Evolutionary conservation across 2,329 filamentous ascomycete genomes (phyloP).

Genomic region (Pseudocercospora fuligena): DNA sequence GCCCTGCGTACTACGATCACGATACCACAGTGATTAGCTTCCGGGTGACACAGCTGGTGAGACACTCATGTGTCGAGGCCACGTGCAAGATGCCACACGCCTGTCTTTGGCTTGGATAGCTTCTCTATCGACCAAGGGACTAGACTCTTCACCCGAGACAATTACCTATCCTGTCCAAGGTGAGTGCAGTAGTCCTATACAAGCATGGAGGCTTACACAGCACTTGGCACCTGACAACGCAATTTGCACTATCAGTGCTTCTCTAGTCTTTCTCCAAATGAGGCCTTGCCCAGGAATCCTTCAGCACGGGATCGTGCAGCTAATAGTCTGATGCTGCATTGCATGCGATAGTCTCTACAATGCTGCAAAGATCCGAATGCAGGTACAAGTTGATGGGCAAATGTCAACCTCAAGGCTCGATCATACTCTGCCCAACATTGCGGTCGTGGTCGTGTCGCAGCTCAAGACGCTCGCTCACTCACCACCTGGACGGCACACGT

Average conservation of each 20-base stretch:
- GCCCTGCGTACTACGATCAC: neutral
- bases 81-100: neutral
- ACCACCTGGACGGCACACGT: neutral
- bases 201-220: neutral
- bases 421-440: no score
- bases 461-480: neutral
- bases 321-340: neutral
- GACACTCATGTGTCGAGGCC: neutral
- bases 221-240: neutral
- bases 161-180: neutral
- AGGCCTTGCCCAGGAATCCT: neutral
- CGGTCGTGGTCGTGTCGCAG: no score
- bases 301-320: neutral
- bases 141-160: neutral
- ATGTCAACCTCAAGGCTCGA: no score
- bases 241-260: neutral
- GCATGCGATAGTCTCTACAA: neutral
- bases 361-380: neutral
- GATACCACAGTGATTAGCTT: neutral
- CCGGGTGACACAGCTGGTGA: neutral
- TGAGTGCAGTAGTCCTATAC: neutral
- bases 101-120: neutral
- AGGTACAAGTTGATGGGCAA: no score
- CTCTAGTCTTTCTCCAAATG: neutral
- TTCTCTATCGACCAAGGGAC: neutral